Base-by-base conservation (phyloP, 2,329 filamentous ascomycete species). In the Mycogone perniciosa region DNA sequence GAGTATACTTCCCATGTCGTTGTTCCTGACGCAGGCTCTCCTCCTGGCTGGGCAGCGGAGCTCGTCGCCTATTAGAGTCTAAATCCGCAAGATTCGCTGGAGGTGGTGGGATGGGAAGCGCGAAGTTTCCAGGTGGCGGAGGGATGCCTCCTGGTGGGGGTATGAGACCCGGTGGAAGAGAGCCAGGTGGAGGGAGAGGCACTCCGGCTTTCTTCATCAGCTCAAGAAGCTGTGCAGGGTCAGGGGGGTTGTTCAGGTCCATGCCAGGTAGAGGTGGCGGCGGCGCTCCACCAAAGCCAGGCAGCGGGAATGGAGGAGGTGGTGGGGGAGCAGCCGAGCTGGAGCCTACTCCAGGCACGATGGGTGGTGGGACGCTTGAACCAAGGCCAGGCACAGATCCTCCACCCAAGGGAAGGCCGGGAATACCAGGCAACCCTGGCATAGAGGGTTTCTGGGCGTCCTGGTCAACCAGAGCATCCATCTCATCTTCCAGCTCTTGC, bases 401-500 rank as follows among this genome's bases (percentile, higher is more conserved):
- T 45, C 66, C 66, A 6, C 68, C 68, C 2, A 75, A 63, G 34
- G 74, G 78, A 35, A 81, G 72, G 30, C 79, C 76, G 4, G 79
- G 71, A 64, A 81, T 63, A 46, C 72, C 62, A 67, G 79, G 64
- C 7, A 79, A 65, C 20, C 69, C 68, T 20, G 78, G 68, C 4
- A 60, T 56, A 4, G 46, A 51, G 31, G 56, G 47, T 60, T 80
- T 82, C 31, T 70, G 20, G 80, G 86, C 79, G 86, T 89, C 68
- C 67, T 99, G 93, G 62, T 99, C 93, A 48, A 95, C 85, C 41
- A 97, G 77, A 2, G 89, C 91, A 57, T 97, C 92, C 59, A 87
- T 86, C 69, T 97, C 93, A 64, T 97, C 93, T 66, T 96, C 89
- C 53, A 87, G 76, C 67, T 97, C 91, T 64, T 92, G 88, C 64